Evolutionary conservation across 2,329 filamentous ascomycete species (phyloP), one percentile per base, ranked within the genome.

Genomic region (Aspergillus oerlinghausenensis): DNA sequence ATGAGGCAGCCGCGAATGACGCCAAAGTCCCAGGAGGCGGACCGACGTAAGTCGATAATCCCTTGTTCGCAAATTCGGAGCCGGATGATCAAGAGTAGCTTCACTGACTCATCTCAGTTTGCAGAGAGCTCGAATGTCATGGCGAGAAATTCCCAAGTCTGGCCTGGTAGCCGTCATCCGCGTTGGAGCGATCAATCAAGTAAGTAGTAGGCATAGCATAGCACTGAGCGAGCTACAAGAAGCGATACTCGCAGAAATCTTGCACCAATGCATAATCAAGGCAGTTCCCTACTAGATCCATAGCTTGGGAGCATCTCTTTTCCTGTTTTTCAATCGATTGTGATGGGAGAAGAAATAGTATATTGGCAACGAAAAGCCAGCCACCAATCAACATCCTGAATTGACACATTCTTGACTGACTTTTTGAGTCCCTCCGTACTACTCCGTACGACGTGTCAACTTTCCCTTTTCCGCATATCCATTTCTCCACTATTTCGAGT

Each of bases 11-110:
- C 66, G 1, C 58, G 64, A 19, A 58, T 56, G 7, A 70, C 67
- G 28, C 52, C 56, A 5, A 60, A 58, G 10, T 71, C 68, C 48
- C 62, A 67, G 21, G 63, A 66, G 23, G 69, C 68, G 8, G 68
- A 71, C 10, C 62, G 69, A 38, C 28, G 69, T 71, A 10, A 60
- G 63, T 60, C 19, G 25, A 4, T 4, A 52, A 2, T 23, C n/a
- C 35, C 4, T 35, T 19, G 19, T 7, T 32, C 26, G 17, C 23
- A 3, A 43, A 9, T 10, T 19, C n/a, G 1, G 10, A 26, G 28
- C 5, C 5, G 5, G 10, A 29, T 19, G 19, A 50, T 25, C 52
- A 38, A n/a, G 6, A 17, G 6, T 17, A 38, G 32, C 32, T 17
- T 63, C 32, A 60, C 23, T 55, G 19, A 8, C 32, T 17, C 6